A percentile compares a stretch with the other conserved stretches of the same genome.
Conservation (phyloP, 2,329 filamentous ascomycete genomes). For the Orbilia blumenaviensis region DNA sequence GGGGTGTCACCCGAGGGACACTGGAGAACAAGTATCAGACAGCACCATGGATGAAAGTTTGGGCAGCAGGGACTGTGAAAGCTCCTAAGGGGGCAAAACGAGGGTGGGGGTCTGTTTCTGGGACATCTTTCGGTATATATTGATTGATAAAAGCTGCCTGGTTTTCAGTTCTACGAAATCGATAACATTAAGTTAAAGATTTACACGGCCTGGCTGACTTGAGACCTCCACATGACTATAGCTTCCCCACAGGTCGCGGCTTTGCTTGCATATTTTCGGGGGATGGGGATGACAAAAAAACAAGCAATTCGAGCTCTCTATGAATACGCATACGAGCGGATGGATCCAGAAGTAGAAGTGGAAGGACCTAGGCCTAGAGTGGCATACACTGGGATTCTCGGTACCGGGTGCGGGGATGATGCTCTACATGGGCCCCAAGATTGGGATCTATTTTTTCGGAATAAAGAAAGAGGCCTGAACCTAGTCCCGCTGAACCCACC, state of each 20-base stretch:
- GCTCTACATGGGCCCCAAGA: neutral
- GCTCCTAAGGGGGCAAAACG: too few relatives aligned
- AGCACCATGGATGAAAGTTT: slow-evolving; percentile 7
- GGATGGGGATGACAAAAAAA: slow-evolving; percentile 21
- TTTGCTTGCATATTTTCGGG: slow-evolving; percentile 30
- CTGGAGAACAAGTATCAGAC: neutral
- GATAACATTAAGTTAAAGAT: too few relatives aligned
- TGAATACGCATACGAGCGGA: slow-evolving; percentile 17
- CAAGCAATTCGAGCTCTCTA: slow-evolving; percentile 16
- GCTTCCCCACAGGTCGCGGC: slow-evolving; percentile 11
- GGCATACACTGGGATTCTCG: slow-evolving; percentile 18
- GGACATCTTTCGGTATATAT: slow-evolving; percentile 27
- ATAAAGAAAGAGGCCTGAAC: too few relatives aligned
- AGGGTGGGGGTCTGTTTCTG: neutral
- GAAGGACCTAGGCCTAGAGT: neutral
- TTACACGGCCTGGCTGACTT: too few relatives aligned
- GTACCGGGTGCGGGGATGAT: neutral
- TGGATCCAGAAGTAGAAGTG: neutral
- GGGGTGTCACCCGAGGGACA: neutral
- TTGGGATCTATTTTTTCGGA: neutral
- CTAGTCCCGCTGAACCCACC: too few relatives aligned
- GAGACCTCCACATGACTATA: neutral
- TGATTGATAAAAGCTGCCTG: too few relatives aligned
- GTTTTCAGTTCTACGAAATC: too few relatives aligned
- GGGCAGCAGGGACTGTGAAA: too few relatives aligned